Evolutionary conservation across 805 yeast species (phyloP), one percentile per base, ranked within the genome.

Genomic region (Candida germanica): DNA sequence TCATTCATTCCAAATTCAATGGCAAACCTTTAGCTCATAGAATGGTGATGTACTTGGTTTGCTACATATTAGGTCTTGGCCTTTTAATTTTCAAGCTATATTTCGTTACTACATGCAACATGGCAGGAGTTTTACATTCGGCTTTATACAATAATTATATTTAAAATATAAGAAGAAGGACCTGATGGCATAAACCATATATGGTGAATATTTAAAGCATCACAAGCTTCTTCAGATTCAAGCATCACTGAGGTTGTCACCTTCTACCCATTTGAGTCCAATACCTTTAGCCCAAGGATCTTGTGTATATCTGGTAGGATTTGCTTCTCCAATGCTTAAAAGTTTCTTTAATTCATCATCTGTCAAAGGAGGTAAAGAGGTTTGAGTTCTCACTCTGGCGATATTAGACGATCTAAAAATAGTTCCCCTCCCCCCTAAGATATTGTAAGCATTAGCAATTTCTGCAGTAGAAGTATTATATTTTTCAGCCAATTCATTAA

Each of bases 401-500:
- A 74, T 65, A 34, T 83, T 85, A 11, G 79, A 68, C 0, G 95
- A 80, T 61, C 89, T 77, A 29, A 93, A 87, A 31, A 85, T 59
- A 2, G 73, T 79, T 7, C 70, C 66, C 37, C 83, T 69, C 2
- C 85, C 88, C 26, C 76, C 68, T 42, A 73, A 64, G 16, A 82
- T 71, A 50, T 80, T 51, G 59, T 83, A 84, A 15, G 85, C 80
- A 30, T 73, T 66, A 12, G 77, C 64, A 8, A 87, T 69, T 45
- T 77, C 83, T 37, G 75, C 79, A 0, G 75, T 67, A 3, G 72
- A 53, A 8, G 67, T 76, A 16, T 57, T 51, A 49, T 83, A 72
- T 57, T 79, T 78, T 39, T 70, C 52, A 12, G 87, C 86, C 25
- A 85, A 54, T 35, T 72, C 61, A 31, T 60, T 47, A 3, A 81